Evolutionary conservation across 768 basidiomycete species (phyloP).

Genomic region (Tephrocybe sp.): DNA sequence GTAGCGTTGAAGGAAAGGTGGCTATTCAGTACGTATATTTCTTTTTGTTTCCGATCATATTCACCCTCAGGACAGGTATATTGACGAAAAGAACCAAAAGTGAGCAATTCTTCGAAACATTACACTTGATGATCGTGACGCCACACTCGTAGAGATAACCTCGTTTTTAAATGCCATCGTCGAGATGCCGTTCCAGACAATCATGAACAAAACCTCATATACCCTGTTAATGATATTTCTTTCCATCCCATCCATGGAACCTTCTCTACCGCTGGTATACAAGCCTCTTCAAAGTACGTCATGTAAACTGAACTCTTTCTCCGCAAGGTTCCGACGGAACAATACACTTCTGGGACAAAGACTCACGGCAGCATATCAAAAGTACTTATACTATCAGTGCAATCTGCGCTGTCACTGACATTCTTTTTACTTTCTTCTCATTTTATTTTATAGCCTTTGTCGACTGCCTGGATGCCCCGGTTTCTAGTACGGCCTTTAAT

Average conservation of each 20-base stretch:
- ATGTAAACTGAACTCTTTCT: neutral
- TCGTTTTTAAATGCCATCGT: constrained; percentile 84
- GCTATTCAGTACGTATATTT: constrained; percentile 88
- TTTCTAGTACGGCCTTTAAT: constrained; percentile 84
- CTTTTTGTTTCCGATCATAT: constrained; percentile 14
- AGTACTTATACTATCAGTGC: constrained; percentile 41
- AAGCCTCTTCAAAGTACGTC: constrained; percentile 15
- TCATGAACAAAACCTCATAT: constrained; percentile 69
- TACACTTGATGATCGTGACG: neutral
- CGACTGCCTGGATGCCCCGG: constrained; percentile 70
- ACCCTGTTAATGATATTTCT: constrained; percentile 80
- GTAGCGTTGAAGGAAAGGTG: constrained; percentile 87
- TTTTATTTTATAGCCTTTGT: constrained; percentile 52
- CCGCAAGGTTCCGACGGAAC: constrained; percentile 74
- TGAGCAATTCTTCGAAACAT: constrained; percentile 28
- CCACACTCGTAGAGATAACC: constrained; percentile 54
- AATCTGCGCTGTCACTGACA: neutral
- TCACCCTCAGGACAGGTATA: constrained; percentile 50
- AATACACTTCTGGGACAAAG: constrained; percentile 93
- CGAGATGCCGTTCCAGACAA: constrained; percentile 51
- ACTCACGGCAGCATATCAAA: constrained; percentile 85
- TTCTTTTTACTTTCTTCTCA: neutral
- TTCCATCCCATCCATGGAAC: constrained; percentile 86
- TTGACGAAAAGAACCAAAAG: constrained; percentile 81
- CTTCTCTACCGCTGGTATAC: constrained; percentile 71